Conservation (phyloP, 805 yeast species). For the Phaffomyces thermotolerans region DNA sequence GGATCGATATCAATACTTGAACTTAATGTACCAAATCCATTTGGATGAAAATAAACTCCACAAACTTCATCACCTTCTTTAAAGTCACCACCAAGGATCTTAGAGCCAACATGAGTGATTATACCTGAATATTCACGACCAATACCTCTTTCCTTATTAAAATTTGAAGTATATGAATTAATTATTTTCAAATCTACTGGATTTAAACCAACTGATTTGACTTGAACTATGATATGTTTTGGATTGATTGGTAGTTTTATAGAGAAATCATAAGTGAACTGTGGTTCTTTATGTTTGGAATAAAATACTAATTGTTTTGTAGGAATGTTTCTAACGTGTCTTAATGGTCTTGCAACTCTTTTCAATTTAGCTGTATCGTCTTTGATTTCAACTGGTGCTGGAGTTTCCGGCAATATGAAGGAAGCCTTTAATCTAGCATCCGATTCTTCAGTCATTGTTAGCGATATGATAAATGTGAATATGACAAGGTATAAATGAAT, state of each 20-base stretch:
- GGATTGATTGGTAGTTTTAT: constrained; percentile 44
- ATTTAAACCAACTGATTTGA: constrained; percentile 52
- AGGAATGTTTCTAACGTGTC: constrained; percentile 46
- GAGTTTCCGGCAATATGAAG: constrained; percentile 3
- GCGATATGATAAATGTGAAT: not conserved
- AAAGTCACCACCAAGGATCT: constrained; percentile 30
- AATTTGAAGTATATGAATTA: constrained; percentile 44
- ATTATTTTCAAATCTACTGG: constrained; percentile 59
- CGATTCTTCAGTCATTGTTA: constrained; percentile 1
- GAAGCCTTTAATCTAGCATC: constrained; percentile 7
- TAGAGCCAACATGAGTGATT: constrained; percentile 45
- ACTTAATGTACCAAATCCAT: constrained; percentile 50
- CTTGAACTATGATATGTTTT: constrained; percentile 49
- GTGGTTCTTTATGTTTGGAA: constrained; percentile 30
- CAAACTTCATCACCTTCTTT: constrained; percentile 57
- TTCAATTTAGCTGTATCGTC: constrained; percentile 15
- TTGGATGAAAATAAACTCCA: constrained; percentile 50
- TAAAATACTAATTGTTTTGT: constrained; percentile 39
- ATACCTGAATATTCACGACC: constrained; percentile 69
- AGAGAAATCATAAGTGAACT: constrained; percentile 41
- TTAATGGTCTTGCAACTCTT: constrained; percentile 39
- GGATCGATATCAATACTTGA: constrained; percentile 52
- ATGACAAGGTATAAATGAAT: no score
- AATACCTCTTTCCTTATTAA: constrained; percentile 51
- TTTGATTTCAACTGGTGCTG: constrained; percentile 10